Percentiles rank a stretch among this genome's conserved stretches.
phyloP scores from a whole-genome alignment of 768 basidiomycete species.

The Boletus insuetus region DNA sequence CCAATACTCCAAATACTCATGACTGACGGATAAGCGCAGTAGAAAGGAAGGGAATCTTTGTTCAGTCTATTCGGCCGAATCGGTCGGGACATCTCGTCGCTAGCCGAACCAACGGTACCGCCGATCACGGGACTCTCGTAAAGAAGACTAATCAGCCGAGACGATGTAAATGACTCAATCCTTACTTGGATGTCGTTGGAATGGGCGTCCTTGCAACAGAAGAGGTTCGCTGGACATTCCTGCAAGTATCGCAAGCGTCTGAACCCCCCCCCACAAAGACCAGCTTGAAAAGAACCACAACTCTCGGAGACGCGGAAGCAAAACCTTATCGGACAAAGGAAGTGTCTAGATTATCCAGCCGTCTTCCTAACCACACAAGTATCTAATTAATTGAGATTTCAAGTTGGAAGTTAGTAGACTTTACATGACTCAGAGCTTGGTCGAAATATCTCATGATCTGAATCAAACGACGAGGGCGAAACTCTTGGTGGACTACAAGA shows the following conservation, averaged over 20 bases:
- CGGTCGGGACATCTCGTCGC: slow-evolving; percentile 12
- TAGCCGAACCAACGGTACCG: slow-evolving; percentile 11
- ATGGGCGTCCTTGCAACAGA: too few species aligned
- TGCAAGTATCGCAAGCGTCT: too few species aligned
- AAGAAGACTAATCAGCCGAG: slow-evolving; percentile 1
- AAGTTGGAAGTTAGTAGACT: neutral
- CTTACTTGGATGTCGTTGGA: too few species aligned
- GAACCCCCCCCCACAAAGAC: neutral
- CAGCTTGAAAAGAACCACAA: neutral
- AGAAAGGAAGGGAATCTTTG: slow-evolving; percentile 7
- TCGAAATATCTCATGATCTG: too few species aligned
- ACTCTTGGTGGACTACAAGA: too few species aligned
- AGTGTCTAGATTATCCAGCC: neutral
- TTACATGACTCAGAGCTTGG: too few species aligned
- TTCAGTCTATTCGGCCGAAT: slow-evolving; percentile 11
- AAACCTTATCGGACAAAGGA: neutral
- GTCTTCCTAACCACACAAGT: neutral
- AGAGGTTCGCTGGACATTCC: too few species aligned
- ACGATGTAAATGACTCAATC: neutral
- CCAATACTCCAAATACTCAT: neutral
- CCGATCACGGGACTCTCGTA: slow-evolving; percentile 22
- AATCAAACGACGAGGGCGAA: too few species aligned
- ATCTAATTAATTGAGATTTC: neutral
- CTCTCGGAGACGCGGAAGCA: neutral
- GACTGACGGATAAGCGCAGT: neutral